Base-by-base conservation (phyloP, 371 early-diverging fungal genomes). In the Actinomortierella ambigua region DNA sequence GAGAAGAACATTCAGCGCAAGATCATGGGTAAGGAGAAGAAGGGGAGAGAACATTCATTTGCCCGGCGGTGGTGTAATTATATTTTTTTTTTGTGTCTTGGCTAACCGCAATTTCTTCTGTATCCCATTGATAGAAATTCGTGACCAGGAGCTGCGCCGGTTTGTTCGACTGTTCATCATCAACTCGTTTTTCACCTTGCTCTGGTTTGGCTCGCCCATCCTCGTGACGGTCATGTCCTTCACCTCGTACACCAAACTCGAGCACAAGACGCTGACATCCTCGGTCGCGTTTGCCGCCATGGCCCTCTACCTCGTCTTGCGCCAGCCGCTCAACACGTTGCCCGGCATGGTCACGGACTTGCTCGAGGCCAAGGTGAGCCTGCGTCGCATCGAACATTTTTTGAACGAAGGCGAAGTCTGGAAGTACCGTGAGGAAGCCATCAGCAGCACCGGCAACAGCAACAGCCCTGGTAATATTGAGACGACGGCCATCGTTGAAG, bases 241-340 rank as follows among this genome's bases (percentile, higher is more conserved):
- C 59, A 78, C 69, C 43, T 77, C 82, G 3, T 88, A 77, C 49
- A 85, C 87, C 7, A 84, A 80, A 49, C 55, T 88, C 1, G 68
- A 84, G 53, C 81, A 83, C 13, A 65, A 83, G 44, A 71, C 77
- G 27, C 67, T 88, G 18, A 82, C 87, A 3, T 78, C 88, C 1
- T 52, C 85, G 1, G 71, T 85, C 20, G 88, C 88, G 1, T 88
- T 88, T 42, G 85, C 88, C 8, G 77, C 85, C 11, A 77, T 88
- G 53, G 75, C 79, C 0, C 64, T 88, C 13, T 85, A 86, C 47
- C 78, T 78, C 18, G 79, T 79, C 27, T 68, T 88, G 20, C 76
- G 86, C 13, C 70, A 76, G 29, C 83, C 88, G 1, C 62, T 88
- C 20, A 85, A 81, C 55, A 69, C 76, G 50, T 47, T 86, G 11